Evolutionary conservation across 805 yeast genomes (phyloP), one percentile per base, ranked within the genome.

Genomic region (Kodamaea hsintzibuensis): DNA sequence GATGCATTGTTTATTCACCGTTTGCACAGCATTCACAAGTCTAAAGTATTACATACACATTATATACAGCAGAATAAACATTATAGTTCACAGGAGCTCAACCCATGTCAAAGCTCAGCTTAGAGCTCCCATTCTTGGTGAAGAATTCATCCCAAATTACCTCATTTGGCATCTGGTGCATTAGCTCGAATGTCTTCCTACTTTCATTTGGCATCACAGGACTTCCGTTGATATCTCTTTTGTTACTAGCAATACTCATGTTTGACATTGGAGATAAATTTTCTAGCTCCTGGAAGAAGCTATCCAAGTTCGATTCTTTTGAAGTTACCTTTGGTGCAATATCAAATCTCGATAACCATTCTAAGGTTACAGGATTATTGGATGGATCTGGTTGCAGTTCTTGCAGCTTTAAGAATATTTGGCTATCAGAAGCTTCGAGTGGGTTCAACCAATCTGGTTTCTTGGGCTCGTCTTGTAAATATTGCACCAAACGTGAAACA

Each of bases 141-240:
- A 84, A 83, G 59, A 82, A 82, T 59, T 83, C 88, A 50, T 84
- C 89, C 88, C 90, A 85, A 35, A 86, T 84, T 22, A 84, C 74
- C 52, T 85, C 90, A 2, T 82, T 78, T 3, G 88, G 85, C 47
- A 84, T 80, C 63, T 82, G 86, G 60, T 78, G 81, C 56, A 86
- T 79, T 73, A 86, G 70, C 60, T 85, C 88, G 62, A 77, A 82
- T 17, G 85, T 78, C 49, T 76, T 72, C 56, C 77, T 79, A 3
- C 85, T 86, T 56, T 86, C 90, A 40, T 3, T 68, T 56, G 48
- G 43, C 53, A 38, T 42, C 14, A 50, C 39, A 27, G 44, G 49
- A 9, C 39, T 16, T 33, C 33, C 35, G 12, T 14, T 35, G 9
- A 49, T 19, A 18, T 50, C 52, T 18, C 48, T 13, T 35, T 19